Conservation (phyloP, 2,329 filamentous ascomycete genomes). For the Ascochyta clinopodiicola region DNA sequence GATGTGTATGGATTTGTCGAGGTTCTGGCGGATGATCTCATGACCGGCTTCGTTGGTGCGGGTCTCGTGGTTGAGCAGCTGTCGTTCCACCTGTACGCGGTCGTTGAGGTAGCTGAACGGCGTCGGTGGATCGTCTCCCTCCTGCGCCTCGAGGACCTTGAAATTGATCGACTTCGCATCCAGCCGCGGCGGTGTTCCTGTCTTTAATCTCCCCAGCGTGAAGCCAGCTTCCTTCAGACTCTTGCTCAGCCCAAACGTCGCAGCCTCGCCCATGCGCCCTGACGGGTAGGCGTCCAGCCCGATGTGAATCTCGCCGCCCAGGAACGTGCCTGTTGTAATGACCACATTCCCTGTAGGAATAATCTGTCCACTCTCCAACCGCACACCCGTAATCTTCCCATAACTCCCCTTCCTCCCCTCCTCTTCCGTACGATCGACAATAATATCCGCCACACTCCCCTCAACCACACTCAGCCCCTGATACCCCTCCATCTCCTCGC, state of each 20-base stretch:
- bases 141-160: conserved; percentile 71
- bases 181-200: conserved; percentile 89
- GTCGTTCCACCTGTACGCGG: conserved; percentile 76
- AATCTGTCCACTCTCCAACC: conserved; percentile 85
- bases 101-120: conserved; percentile 93
- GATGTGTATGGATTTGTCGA: conserved; percentile 97
- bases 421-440: conserved; percentile 66
- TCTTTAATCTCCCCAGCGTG: conserved; percentile 87
- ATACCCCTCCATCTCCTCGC: conserved; percentile 79
- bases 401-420: conserved; percentile 58
- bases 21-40: conserved; percentile 81
- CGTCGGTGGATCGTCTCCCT: conserved; percentile 81
- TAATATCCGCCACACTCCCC: conserved; percentile 91
- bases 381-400: conserved; percentile 81
- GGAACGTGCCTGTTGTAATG: conserved; percentile 95
- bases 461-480: conserved; percentile 81
- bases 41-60: conserved; percentile 86
- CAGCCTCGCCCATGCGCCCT: conserved; percentile 90
- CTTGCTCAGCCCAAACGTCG: conserved; percentile 90
- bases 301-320: conserved; percentile 96
- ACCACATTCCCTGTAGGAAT: conserved; percentile 82
- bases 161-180: conserved; percentile 85
- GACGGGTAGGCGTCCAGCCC: conserved; percentile 84
- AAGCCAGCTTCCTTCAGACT: conserved; percentile 89
- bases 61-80: conserved; percentile 86